A percentile compares a stretch with the other conserved stretches of the same genome.
These are phyloP conservation scores for Coemansia sp. DNA, from an alignment of 192 early-diverging fungal genomes.

Conservation along the genomic window DNA sequence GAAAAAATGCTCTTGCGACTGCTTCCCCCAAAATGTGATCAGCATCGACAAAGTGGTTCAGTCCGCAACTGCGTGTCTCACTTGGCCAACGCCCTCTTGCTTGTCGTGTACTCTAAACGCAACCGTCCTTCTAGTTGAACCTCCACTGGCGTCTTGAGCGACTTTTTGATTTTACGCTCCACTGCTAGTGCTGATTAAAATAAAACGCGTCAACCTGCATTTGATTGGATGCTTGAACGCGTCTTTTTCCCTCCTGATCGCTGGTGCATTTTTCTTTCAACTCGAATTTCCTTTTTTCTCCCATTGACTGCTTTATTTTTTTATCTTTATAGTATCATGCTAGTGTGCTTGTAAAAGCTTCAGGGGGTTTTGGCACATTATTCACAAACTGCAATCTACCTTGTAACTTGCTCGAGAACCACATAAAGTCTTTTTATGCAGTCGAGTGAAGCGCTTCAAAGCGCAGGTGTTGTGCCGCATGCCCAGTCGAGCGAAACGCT, in stretches of 20 bases:
- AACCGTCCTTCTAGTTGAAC: too few species aligned
- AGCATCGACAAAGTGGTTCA: too few species aligned
- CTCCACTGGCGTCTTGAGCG: neutral
- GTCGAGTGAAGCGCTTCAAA: conserved; percentile 2
- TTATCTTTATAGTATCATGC: neutral
- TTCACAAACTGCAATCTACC: neutral
- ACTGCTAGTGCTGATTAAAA: neutral
- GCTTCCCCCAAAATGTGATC: too few species aligned
- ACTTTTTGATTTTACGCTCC: neutral
- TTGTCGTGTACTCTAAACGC: too few species aligned
- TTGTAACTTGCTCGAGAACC: too few species aligned
- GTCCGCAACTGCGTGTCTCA: too few species aligned
- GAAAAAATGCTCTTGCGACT: too few species aligned
- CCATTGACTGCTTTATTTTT: conserved; percentile 7
- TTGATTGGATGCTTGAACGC: conserved; percentile 4
- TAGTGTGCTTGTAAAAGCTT: neutral
- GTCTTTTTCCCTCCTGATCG: conserved; percentile 3
- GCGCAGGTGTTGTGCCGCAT: neutral
- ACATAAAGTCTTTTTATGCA: conserved; percentile 6
- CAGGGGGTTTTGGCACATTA: neutral
- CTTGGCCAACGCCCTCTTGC: too few species aligned
- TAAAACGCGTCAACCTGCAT: conserved; percentile 2
- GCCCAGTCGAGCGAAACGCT: neutral
- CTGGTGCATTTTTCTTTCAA: conserved; percentile 5
- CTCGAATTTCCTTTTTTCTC: neutral